Percentiles rank a stretch among this genome's conserved stretches.
Conservation (phyloP, 371 early-diverging fungal species). For the Fennellomyces sp. region DNA sequence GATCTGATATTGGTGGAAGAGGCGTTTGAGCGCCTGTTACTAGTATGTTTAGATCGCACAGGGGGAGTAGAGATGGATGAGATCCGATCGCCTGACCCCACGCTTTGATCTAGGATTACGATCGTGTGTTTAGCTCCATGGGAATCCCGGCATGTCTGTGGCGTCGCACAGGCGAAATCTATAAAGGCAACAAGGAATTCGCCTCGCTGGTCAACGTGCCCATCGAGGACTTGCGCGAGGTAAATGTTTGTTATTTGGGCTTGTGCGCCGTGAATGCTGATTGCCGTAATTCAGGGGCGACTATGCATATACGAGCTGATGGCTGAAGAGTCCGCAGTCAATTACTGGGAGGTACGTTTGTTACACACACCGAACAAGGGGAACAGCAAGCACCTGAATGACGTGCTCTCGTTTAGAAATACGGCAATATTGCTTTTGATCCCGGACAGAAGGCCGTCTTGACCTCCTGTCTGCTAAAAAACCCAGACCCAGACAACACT, state of each 20-base stretch:
- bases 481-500: slow-evolving; percentile 55
- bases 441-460: slow-evolving; percentile 93
- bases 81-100: neutral
- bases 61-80: neutral
- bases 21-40: slow-evolving; percentile 88
- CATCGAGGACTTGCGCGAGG: slow-evolving; percentile 72
- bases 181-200: slow-evolving; percentile 93
- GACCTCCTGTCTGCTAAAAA: slow-evolving; percentile 80
- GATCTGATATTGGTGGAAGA: slow-evolving; percentile 92
- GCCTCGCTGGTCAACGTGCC: slow-evolving; percentile 85
- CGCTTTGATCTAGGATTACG: slow-evolving; percentile 71
- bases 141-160: slow-evolving; percentile 93
- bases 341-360: slow-evolving; percentile 79
- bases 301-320: slow-evolving; percentile 92
- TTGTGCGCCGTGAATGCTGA: neutral
- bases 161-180: slow-evolving; percentile 95
- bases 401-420: slow-evolving; percentile 63
- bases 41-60: slow-evolving; percentile 39
- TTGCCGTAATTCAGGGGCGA: slow-evolving; percentile 45
- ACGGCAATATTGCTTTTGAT: slow-evolving; percentile 94
- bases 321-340: slow-evolving; percentile 90
- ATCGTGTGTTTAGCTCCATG: slow-evolving; percentile 92
- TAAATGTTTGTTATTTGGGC: slow-evolving; percentile 4
- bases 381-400: no score
- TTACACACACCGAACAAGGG: neutral